Evolutionary conservation across 306 rosid genomes (phyloP).

Genomic region (Fragaria iinumae): DNA sequence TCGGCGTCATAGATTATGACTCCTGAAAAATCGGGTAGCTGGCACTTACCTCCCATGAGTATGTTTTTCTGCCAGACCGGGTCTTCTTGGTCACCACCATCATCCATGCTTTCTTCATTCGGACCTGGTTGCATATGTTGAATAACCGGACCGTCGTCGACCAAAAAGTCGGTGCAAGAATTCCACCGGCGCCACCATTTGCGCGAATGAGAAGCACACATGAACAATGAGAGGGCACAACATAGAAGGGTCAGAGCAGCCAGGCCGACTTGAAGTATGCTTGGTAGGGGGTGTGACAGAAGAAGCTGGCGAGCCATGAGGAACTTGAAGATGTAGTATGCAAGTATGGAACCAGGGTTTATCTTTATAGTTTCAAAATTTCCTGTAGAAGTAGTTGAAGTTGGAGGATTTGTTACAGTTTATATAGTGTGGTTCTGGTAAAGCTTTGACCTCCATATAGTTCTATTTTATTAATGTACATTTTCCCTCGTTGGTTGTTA

Average conservation of each 20-base stretch:
- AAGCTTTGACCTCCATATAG: constrained; percentile 28
- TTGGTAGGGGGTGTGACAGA: constrained; percentile 25
- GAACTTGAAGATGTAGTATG: constrained; percentile 21
- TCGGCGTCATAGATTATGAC: constrained; percentile 71
- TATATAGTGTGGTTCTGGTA: constrained; percentile 46
- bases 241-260: constrained; percentile 45
- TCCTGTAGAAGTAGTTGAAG: constrained; percentile 39
- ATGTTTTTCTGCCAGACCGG: constrained; percentile 88
- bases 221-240: constrained; percentile 59
- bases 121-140: constrained; percentile 26
- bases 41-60: constrained; percentile 90
- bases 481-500: neutral
- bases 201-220: constrained; percentile 79
- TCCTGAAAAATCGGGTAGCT: constrained; percentile 89
- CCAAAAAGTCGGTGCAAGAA: constrained; percentile 21
- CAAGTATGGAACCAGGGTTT: constrained; percentile 10
- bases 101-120: neutral
- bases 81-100: constrained; percentile 32
- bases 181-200: constrained; percentile 46
- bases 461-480: neutral
- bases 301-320: constrained; percentile 66
- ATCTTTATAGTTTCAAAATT: constrained; percentile 17
- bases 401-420: constrained; percentile 47
- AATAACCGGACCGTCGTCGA: constrained; percentile 1
- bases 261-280: constrained; percentile 40